phyloP scores from a whole-genome alignment of 2,329 filamentous ascomycete species.

The Capronia coronata region DNA sequence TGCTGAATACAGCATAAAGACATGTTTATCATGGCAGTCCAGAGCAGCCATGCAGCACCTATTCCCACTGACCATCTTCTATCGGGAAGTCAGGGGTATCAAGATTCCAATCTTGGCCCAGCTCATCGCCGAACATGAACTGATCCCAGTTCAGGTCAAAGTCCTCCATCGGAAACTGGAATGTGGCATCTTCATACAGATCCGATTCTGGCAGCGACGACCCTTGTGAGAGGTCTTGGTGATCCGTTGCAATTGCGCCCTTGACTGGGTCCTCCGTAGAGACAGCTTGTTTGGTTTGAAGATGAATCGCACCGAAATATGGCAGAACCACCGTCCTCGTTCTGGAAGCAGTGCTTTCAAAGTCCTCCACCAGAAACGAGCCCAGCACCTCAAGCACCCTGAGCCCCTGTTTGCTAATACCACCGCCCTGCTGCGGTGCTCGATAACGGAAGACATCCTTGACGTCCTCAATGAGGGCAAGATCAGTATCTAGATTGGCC shows the following conservation, averaged over 20 bases:
- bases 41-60: not conserved
- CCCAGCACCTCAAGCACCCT: conserved; percentile 23
- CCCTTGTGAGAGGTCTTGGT: not conserved
- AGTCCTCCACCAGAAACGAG: conserved; percentile 17
- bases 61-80: conserved; percentile 5
- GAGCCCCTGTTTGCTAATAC: conserved; percentile 25
- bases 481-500: conserved; percentile 16
- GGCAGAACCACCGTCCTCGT: conserved; percentile 23
- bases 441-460: conserved; percentile 27
- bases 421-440: conserved; percentile 18
- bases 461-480: conserved; percentile 21
- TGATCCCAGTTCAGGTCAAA: conserved; percentile 20
- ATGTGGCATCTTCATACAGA: not conserved
- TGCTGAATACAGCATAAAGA: no score
- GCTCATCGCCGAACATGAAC: conserved; percentile 24
- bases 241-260: not conserved
- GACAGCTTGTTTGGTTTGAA: conserved; percentile 18
- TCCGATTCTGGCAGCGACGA: not conserved
- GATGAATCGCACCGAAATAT: conserved; percentile 25
- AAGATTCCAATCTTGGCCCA: conserved; percentile 21
- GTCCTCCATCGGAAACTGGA: conserved; percentile 7
- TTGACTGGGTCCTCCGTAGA: not conserved
- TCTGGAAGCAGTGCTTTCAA: not conserved
- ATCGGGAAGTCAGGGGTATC: conserved; percentile 9
- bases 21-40: no score